Evolutionary conservation across 1,139 yeast species (phyloP).

Genomic region (Arxiozyma bovina): DNA sequence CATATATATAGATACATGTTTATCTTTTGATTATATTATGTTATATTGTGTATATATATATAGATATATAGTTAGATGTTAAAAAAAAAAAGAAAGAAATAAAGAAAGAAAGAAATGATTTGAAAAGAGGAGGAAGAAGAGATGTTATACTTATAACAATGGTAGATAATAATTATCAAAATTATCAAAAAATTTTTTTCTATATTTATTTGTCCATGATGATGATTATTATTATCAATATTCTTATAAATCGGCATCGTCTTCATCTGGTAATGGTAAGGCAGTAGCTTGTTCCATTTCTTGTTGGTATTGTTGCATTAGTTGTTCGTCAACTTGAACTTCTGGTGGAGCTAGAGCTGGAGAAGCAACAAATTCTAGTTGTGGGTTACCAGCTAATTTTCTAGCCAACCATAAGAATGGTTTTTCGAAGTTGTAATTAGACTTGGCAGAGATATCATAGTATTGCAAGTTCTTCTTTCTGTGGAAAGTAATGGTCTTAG

Average conservation of each 20-base stretch:
- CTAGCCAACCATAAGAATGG: conserved; percentile 99
- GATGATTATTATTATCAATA: not conserved
- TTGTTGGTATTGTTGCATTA: conserved; percentile 97
- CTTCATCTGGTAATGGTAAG: conserved; percentile 99
- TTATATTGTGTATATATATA: no score
- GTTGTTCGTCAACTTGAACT: conserved; percentile 90
- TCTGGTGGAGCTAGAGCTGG: conserved; percentile 99
- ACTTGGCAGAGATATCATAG: conserved; percentile 98
- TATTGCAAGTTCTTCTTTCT: conserved; percentile 99
- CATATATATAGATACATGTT: not conserved
- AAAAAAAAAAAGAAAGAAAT: no score
- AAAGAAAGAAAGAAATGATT: not conserved
- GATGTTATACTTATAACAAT: no score
- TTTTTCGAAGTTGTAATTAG: conserved; percentile 98
- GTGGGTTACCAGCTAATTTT: conserved; percentile 97
- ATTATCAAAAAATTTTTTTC: not conserved
- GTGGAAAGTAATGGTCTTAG: conserved; percentile 99
- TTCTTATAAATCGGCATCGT: conserved; percentile 89
- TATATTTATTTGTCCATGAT: not conserved
- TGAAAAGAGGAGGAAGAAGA: not conserved
- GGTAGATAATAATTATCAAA: not conserved
- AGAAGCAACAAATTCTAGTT: conserved; percentile 95
- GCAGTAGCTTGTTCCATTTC: conserved; percentile 99
- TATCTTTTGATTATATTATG: no score
- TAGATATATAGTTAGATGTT: not conserved